Conservation (phyloP, 495 filamentous ascomycete genomes). For the Hypomontagnella monticulosa region DNA sequence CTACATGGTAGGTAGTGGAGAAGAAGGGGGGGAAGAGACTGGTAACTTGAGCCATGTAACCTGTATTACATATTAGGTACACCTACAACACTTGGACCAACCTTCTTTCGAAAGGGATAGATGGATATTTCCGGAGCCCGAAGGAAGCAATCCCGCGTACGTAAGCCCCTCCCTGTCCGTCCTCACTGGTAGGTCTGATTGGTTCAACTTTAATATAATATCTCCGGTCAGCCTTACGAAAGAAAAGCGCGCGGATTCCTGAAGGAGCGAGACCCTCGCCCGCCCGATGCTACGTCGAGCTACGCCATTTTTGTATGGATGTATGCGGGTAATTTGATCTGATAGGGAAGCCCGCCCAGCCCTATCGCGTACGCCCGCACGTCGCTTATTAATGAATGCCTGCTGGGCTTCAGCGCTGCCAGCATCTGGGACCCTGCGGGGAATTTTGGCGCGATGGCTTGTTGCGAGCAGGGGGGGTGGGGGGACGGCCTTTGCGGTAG, state of each 20-base stretch:
- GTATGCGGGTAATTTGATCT: constrained; percentile 27
- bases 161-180: constrained; percentile 6
- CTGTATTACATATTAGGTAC: no score
- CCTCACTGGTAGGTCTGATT: background rate
- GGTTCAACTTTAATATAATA: constrained; percentile 13
- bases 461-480: background rate
- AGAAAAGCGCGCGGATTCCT: constrained; percentile 14
- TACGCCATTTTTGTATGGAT: constrained; percentile 11
- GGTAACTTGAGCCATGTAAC: no score
- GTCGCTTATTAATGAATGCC: constrained; percentile 2
- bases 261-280: constrained; percentile 16
- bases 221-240: constrained; percentile 35
- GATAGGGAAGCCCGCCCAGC: constrained; percentile 19
- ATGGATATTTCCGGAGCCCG: constrained; percentile 12
- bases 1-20: no score
- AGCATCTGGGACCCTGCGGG: background rate
- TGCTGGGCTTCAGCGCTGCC: background rate
- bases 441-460: background rate
- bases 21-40: no score
- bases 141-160: constrained; percentile 22
- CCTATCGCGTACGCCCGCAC: background rate
- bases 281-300: constrained; percentile 15
- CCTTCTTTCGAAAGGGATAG: no score
- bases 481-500: no score
- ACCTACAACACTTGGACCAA: no score